Base-by-base conservation (phyloP, 202 grass and related monocot species). In the Carex sylvatica region DNA sequence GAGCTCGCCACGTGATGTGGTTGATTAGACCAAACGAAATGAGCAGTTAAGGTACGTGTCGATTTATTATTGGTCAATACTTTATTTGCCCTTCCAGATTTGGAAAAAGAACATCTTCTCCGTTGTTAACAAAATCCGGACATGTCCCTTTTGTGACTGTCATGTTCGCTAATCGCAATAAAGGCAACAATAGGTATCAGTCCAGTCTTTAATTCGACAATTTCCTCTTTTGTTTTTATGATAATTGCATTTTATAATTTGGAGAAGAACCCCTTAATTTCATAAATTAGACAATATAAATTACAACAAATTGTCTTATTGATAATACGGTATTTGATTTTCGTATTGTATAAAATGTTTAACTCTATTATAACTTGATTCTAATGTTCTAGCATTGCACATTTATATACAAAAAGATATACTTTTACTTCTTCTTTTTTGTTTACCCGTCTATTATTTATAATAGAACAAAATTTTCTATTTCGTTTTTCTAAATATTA, bases 1-100 rank as follows among this genome's bases (percentile, higher is more conserved):
- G 80, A 82, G 63, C 23, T 82, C 44, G 80, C 80, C 80, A 82
- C 63, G 80, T 82, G 79, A 82, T 82, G 61, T 12, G 47, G 18
- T 68, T 68, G 79, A 82, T 82, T 82, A 82, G 79, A 82, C 79
- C 59, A 30, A 54, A 81, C 79, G 61, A 18, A 65, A 19, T 8
- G 59, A 65, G 36, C 78, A 80, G 24, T 82, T 68, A 53, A 54
- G 16, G 16, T 46, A 24, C 80, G 80, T 82, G 80, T 82, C 80
- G 10, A 12, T 4, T 28, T 56, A 0, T 55, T 0, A 82, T 68
- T 82, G 80, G 80, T 0, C 5, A 0, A 1, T 8, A 0, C 18
- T 82, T 52, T 69, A 42, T 54, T 68, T 82, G 16, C 80, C 42
- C 9, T 69, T 68, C 62, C 38, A 9, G 24, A 33, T 33, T 82